A percentile compares a stretch with the other conserved stretches of the same genome.
phyloP scores from a whole-genome alignment of 805 yeast genomes.

The Starmerella bacillaris region DNA sequence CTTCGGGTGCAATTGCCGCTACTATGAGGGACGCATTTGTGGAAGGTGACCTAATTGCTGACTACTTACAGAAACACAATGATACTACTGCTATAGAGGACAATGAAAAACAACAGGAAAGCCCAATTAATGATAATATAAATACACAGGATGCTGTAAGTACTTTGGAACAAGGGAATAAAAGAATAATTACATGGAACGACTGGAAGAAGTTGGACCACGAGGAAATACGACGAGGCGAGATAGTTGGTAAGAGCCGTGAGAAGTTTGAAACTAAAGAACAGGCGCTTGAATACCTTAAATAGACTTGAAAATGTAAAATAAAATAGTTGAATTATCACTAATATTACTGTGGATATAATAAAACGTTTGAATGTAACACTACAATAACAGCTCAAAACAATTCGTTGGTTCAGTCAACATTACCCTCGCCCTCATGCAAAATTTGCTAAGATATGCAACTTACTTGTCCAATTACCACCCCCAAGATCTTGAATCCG shows the following conservation, averaged over 20 bases:
- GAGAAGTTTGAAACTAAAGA: constrained; percentile 34
- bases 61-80: constrained; percentile 15
- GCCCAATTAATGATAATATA: background rate
- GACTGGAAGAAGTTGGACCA: constrained; percentile 46
- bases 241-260: constrained; percentile 33
- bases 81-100: constrained; percentile 22
- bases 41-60: constrained; percentile 46
- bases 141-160: constrained; percentile 1
- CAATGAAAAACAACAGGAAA: no score
- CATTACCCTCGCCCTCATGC: no score
- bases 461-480: no score
- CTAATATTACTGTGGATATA: no score
- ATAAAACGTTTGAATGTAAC: no score
- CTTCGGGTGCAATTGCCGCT: constrained; percentile 76
- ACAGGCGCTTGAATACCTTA: no score
- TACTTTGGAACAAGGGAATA: constrained; percentile 8
- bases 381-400: no score
- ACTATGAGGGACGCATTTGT: constrained; percentile 73
- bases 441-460: no score
- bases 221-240: constrained; percentile 36
- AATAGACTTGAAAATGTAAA: no score
- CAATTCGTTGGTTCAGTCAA: no score
- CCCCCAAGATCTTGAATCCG: no score
- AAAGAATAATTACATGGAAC: constrained; percentile 35
- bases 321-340: no score